These are phyloP conservation scores for Rhynchospora pubera DNA, from an alignment of 176 grass and related monocot genomes.

Conservation along the genomic window DNA sequence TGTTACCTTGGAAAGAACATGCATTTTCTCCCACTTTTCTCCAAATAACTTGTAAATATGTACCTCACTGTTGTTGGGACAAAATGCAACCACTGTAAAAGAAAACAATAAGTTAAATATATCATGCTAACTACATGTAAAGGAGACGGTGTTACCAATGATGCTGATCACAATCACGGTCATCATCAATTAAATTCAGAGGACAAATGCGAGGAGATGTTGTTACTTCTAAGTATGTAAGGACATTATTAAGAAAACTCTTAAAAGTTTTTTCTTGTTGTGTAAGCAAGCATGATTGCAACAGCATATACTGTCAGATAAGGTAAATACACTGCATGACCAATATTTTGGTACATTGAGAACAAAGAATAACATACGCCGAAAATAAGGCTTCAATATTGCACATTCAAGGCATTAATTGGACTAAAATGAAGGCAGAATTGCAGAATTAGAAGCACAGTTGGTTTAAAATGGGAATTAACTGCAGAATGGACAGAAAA, in stretches of 20 bases:
- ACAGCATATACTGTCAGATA: background rate
- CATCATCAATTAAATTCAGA: background rate
- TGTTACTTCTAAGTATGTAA: background rate
- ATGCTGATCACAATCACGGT: background rate
- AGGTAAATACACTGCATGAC: background rate
- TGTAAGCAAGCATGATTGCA: background rate
- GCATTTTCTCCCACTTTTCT: conserved; percentile 95
- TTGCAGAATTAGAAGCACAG: background rate
- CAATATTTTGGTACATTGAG: background rate
- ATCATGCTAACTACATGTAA: background rate
- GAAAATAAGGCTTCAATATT: background rate
- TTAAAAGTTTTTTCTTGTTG: no score
- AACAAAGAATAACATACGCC: background rate
- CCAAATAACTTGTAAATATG: conserved; percentile 86
- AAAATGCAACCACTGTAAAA: conserved; percentile 88
- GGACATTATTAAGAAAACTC: background rate
- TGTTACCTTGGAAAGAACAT: conserved; percentile 91
- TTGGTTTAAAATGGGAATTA: background rate
- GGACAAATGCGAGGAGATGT: background rate
- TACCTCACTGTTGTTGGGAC: conserved; percentile 90
- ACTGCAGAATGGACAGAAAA: background rate
- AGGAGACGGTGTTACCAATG: no score
- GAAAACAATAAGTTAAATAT: background rate
- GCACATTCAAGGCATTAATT: background rate
- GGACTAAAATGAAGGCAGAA: background rate